phyloP scores from a whole-genome alignment of 176 grass and related monocot species.

The Miscanthus lutarioriparius region DNA sequence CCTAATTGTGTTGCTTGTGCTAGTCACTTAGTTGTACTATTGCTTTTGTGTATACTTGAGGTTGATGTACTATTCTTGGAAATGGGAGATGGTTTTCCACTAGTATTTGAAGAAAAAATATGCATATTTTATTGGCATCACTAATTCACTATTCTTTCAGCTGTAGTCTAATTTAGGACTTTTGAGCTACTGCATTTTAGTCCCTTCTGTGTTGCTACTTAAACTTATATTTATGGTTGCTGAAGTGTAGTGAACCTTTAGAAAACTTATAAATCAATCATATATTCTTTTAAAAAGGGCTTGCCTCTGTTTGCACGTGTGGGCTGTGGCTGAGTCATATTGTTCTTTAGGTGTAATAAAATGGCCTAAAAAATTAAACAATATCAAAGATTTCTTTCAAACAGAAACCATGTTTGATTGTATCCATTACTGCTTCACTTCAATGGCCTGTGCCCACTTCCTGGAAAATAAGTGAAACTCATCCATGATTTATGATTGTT shows the following conservation, averaged over 20 bases:
- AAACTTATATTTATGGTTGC: background rate
- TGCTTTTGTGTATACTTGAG: background rate
- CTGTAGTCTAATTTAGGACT: background rate
- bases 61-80: background rate
- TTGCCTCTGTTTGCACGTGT: background rate
- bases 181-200: background rate
- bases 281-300: background rate
- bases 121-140: background rate
- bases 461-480: background rate
- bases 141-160: background rate
- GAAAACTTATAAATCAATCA: background rate
- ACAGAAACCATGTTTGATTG: too few species aligned
- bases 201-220: background rate
- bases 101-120: background rate
- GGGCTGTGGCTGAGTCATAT: too few species aligned
- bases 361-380: background rate
- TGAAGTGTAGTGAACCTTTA: background rate
- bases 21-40: background rate
- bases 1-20: background rate
- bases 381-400: too few species aligned
- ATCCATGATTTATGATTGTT: background rate
- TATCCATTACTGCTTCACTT: too few species aligned
- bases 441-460: too few species aligned
- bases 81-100: background rate
- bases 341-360: background rate